A percentile compares a stretch with the other conserved stretches of the same genome.
These are phyloP conservation scores for Baorangia bicolor DNA, from an alignment of 768 basidiomycete species.

Conservation along the genomic window DNA sequence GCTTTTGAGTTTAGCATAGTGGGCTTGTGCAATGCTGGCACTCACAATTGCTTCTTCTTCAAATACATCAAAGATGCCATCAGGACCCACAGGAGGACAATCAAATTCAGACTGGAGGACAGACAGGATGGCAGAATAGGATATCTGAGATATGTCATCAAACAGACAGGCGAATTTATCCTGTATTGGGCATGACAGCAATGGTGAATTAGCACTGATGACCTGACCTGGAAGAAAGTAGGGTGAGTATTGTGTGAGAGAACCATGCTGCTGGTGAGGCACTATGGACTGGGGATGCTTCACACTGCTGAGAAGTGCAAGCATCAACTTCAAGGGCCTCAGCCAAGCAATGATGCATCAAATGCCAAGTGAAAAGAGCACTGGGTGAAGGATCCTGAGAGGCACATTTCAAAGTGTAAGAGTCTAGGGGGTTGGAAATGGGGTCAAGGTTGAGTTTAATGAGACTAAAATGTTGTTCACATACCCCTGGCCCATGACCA, in stretches of 20 bases:
- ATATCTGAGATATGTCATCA: constrained; percentile 85
- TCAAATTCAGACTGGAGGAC: constrained; percentile 75
- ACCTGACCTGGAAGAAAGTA: constrained; percentile 53
- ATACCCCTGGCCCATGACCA: constrained; percentile 58
- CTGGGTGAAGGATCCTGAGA: constrained; percentile 41
- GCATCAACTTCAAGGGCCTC: constrained; percentile 38
- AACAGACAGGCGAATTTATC: constrained; percentile 80
- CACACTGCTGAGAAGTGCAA: constrained; percentile 13
- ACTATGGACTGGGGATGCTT: constrained; percentile 38
- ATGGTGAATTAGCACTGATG: constrained; percentile 80
- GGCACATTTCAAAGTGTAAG: constrained; percentile 30
- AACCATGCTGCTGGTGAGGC: constrained; percentile 36
- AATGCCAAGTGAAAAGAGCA: constrained; percentile 67
- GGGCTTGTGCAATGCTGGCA: constrained; percentile 92
- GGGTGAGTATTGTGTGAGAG: background rate
- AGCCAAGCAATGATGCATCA: constrained; percentile 84
- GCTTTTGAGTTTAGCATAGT: constrained; percentile 61
- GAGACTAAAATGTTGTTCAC: constrained; percentile 24
- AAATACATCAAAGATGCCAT: constrained; percentile 77
- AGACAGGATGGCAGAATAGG: constrained; percentile 62
- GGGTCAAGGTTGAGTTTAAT: constrained; percentile 13
- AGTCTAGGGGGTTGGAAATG: constrained; percentile 9
- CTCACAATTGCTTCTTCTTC: constrained; percentile 77
- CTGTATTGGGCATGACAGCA: constrained; percentile 83
- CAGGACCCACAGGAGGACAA: constrained; percentile 58